Evolutionary conservation across 192 early-diverging fungal species (phyloP).

Genomic region (Linnemannia hyalina): DNA sequence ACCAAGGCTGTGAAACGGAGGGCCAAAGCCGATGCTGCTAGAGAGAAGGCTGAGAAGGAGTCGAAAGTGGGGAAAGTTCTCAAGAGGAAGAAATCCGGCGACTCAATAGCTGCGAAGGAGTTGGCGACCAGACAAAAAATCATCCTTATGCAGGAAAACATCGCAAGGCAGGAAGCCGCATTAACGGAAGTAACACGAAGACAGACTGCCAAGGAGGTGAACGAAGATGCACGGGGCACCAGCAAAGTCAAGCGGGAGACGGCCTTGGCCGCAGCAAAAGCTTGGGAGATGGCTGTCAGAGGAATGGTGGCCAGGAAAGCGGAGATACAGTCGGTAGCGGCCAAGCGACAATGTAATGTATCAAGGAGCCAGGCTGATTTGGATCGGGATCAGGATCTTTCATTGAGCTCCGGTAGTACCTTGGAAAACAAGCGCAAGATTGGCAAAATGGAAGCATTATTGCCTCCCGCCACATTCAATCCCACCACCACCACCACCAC

Average conservation of each 20-base stretch:
- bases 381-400: background rate
- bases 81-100: background rate
- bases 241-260: background rate
- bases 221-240: background rate
- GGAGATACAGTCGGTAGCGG: background rate
- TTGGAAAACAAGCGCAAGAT: background rate
- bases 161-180: background rate
- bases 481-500: too few species aligned
- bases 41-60: background rate
- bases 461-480: background rate
- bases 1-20: background rate
- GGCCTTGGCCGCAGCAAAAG: background rate
- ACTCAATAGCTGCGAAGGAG: background rate
- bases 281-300: background rate
- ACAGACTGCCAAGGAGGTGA: background rate
- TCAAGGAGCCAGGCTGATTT: background rate
- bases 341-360: background rate
- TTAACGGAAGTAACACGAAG: background rate
- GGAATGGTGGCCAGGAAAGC: background rate
- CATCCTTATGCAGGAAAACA: background rate
- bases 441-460: background rate
- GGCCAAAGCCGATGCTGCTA: background rate
- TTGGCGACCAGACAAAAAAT: background rate
- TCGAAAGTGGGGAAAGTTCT: background rate
- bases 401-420: background rate